A percentile compares a stretch with the other conserved stretches of the same genome.
Evolutionary conservation across 2,329 filamentous ascomycete genomes (phyloP).

Genomic region (Pseudogymnoascus sp.): DNA sequence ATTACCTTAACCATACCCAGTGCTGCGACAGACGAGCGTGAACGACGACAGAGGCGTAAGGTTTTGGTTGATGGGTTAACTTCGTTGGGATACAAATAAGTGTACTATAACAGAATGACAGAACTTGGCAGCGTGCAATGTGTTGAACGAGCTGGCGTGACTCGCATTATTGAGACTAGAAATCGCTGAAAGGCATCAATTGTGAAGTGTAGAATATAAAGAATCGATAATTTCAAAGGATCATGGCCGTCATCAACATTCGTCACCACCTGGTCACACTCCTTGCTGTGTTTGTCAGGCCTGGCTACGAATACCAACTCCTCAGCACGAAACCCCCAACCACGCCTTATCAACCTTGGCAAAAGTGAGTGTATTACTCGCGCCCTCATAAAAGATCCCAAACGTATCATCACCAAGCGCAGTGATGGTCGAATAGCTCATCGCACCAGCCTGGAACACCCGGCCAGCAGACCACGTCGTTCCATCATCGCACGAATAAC

Average conservation of each 20-base stretch:
- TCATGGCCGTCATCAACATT: neutral
- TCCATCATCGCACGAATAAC: slow-evolving; percentile 3
- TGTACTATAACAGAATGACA: too few species aligned
- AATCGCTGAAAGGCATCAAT: neutral
- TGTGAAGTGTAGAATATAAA: neutral
- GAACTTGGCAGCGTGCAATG: too few species aligned
- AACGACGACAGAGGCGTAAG: too few species aligned
- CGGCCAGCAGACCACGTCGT: neutral
- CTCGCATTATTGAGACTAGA: neutral
- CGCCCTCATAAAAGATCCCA: slow-evolving; percentile 1
- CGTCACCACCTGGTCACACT: neutral
- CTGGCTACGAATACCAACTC: neutral
- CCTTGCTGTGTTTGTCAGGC: neutral
- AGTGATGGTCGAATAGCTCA: neutral
- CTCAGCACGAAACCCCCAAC: neutral
- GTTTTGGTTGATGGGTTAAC: too few species aligned
- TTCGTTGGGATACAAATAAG: too few species aligned
- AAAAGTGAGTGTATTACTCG: neutral
- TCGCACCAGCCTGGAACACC: neutral
- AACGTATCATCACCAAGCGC: neutral
- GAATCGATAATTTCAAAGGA: neutral
- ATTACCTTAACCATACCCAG: too few species aligned
- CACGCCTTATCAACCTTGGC: neutral
- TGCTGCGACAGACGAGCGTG: too few species aligned
- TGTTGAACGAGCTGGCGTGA: neutral